Conservation (phyloP, 768 basidiomycete genomes). For the Hydnum rufescens region DNA sequence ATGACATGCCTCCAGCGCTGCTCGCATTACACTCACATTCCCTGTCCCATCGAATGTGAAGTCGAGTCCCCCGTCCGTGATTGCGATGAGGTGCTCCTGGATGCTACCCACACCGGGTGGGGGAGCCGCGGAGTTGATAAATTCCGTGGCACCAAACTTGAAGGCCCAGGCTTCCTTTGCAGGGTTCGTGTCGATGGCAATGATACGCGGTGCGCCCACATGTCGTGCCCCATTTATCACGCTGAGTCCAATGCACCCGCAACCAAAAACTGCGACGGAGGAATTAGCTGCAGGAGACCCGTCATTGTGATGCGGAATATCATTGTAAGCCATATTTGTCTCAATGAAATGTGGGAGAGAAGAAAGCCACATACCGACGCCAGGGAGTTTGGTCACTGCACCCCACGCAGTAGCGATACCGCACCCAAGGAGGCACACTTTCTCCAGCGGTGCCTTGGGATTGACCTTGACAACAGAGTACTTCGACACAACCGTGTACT, state of each 20-base stretch:
- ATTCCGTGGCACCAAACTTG: conserved; percentile 91
- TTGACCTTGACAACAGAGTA: conserved; percentile 89
- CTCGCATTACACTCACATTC: conserved; percentile 77
- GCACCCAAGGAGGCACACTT: conserved; percentile 87
- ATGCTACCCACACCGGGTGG: conserved; percentile 54
- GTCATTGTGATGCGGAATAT: too few relatives aligned
- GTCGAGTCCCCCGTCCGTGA: conserved; percentile 93
- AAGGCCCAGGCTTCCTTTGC: conserved; percentile 71
- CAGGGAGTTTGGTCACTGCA: conserved; percentile 72
- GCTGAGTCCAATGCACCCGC: conserved; percentile 90
- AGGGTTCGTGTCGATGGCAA: conserved; percentile 82
- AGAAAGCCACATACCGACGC: conserved; percentile 11
- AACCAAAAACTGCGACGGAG: conserved; percentile 85
- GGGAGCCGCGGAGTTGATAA: too few relatives aligned
- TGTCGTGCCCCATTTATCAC: conserved; percentile 61
- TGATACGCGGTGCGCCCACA: conserved; percentile 71
- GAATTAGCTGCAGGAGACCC: conserved; percentile 27
- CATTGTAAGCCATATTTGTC: too few relatives aligned
- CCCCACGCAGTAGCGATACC: conserved; percentile 99
- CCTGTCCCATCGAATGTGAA: conserved; percentile 96
- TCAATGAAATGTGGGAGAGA: too few relatives aligned
- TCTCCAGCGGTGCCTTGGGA: conserved; percentile 72
- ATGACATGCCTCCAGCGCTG: conserved; percentile 92
- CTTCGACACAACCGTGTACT: conserved; percentile 96
- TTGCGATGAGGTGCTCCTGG: conserved; percentile 74